phyloP scores from a whole-genome alignment of 768 basidiomycete genomes.

The Fistulinella prunicolor region DNA sequence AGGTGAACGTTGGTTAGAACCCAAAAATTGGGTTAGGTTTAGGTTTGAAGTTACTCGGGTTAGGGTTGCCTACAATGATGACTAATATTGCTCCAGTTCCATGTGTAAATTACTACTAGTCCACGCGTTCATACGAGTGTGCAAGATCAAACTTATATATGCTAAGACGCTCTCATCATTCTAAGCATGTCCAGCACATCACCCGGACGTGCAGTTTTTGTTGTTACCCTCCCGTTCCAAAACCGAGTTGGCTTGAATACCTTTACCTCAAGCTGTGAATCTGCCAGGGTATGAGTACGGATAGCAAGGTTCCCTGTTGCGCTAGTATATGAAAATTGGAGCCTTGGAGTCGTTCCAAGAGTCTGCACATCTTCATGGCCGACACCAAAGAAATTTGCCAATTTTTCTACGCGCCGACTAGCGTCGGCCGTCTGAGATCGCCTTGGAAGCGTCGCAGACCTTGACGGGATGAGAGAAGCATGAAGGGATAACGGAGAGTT shows the following conservation, averaged over 20 bases:
- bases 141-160: not conserved
- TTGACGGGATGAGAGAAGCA: not conserved
- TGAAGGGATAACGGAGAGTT: not conserved
- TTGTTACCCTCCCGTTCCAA: slow-evolving; percentile 34
- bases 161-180: slow-evolving; percentile 34
- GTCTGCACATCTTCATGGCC: slow-evolving; percentile 1
- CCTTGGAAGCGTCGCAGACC: not conserved
- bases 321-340: not conserved
- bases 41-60: slow-evolving; percentile 16
- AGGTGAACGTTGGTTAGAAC: slow-evolving; percentile 18
- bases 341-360: not conserved
- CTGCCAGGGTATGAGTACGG: not conserved
- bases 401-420: slow-evolving; percentile 12
- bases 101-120: too few relatives aligned
- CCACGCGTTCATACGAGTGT: too few relatives aligned
- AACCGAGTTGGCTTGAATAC: slow-evolving; percentile 37
- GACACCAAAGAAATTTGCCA: slow-evolving; percentile 18
- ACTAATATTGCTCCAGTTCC: slow-evolving; percentile 1
- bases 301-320: slow-evolving; percentile 7
- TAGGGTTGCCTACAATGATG: slow-evolving; percentile 18
- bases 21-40: slow-evolving; percentile 35
- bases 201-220: slow-evolving; percentile 37
- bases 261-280: slow-evolving; percentile 33
- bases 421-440: slow-evolving; percentile 6
- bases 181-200: slow-evolving; percentile 46